These are phyloP conservation scores for Cladosporium sp. DNA, from an alignment of 2,329 filamentous ascomycete genomes.

Conservation along the genomic window DNA sequence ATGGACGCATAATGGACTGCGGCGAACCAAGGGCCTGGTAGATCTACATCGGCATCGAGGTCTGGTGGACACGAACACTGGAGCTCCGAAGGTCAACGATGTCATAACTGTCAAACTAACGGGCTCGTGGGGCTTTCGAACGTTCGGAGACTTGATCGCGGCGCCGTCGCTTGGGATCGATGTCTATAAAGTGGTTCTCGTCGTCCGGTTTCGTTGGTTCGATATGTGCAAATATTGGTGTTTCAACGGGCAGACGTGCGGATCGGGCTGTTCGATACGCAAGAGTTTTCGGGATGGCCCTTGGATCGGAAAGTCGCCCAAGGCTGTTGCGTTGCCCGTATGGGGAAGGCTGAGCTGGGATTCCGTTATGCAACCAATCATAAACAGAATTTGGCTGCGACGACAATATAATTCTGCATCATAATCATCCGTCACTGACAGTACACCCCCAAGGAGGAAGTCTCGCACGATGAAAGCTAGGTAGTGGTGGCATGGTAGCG, in stretches of 20 bases:
- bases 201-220: not conserved
- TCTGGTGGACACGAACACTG: not conserved
- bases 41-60: not conserved
- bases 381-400: not conserved
- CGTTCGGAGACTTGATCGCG: slow-evolving; percentile 7
- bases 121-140: not conserved
- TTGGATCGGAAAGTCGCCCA: slow-evolving; percentile 1
- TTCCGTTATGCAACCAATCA: not conserved
- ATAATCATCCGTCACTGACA: too few species aligned
- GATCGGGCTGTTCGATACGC: slow-evolving; percentile 1
- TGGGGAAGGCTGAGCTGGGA: not conserved
- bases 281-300: not conserved
- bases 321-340: not conserved
- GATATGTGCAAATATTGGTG: slow-evolving; percentile 1
- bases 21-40: not conserved
- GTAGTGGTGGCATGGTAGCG: too few species aligned
- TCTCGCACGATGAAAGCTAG: too few species aligned
- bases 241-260: not conserved
- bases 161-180: not conserved
- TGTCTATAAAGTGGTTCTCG: slow-evolving; percentile 1
- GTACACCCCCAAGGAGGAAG: too few species aligned
- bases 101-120: slow-evolving; percentile 7
- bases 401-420: too few species aligned
- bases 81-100: slow-evolving; percentile 2
- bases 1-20: not conserved